phyloP scores from a whole-genome alignment of 768 basidiomycete species.

The Lactarius deliciosus region DNA sequence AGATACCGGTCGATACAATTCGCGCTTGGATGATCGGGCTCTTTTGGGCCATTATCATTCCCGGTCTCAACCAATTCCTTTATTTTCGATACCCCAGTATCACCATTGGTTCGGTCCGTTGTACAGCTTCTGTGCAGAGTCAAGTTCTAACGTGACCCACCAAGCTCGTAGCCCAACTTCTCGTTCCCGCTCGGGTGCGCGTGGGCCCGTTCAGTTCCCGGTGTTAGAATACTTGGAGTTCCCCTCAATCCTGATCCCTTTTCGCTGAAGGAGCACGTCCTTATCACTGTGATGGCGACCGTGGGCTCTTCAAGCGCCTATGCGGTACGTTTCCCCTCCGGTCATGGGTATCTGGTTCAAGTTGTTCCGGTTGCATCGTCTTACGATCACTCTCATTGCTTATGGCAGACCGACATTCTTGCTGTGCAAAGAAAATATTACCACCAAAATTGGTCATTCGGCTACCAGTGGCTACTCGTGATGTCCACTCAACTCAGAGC shows the following conservation, averaged over 20 bases:
- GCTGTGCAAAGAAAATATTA: constrained; percentile 75
- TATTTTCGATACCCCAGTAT: constrained; percentile 41
- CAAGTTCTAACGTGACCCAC: constrained; percentile 11
- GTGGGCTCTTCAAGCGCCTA: constrained; percentile 44
- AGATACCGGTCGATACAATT: constrained; percentile 59
- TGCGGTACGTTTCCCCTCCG: constrained; percentile 37
- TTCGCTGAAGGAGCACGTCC: constrained; percentile 55
- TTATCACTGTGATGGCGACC: constrained; percentile 48
- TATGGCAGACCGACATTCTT: constrained; percentile 57
- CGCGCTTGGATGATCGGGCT: constrained; percentile 75
- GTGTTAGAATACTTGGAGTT: constrained; percentile 55
- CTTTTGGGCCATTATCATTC: constrained; percentile 62
- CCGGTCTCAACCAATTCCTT: constrained; percentile 73
- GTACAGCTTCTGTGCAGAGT: neutral
- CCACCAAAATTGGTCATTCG: constrained; percentile 42
- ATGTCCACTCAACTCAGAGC: constrained; percentile 73
- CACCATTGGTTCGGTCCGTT: constrained; percentile 35
- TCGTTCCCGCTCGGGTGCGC: constrained; percentile 67
- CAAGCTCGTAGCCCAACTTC: constrained; percentile 65
- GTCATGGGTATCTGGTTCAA: constrained; percentile 2
- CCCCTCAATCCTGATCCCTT: constrained; percentile 75
- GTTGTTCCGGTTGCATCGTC: constrained; percentile 6
- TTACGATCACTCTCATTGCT: neutral
- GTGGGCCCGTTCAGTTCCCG: constrained; percentile 55
- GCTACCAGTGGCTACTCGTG: constrained; percentile 79